These are phyloP conservation scores for Ambrosia hybrid DNA, from an alignment of 140 eudicot genomes.

Conservation along the genomic window DNA sequence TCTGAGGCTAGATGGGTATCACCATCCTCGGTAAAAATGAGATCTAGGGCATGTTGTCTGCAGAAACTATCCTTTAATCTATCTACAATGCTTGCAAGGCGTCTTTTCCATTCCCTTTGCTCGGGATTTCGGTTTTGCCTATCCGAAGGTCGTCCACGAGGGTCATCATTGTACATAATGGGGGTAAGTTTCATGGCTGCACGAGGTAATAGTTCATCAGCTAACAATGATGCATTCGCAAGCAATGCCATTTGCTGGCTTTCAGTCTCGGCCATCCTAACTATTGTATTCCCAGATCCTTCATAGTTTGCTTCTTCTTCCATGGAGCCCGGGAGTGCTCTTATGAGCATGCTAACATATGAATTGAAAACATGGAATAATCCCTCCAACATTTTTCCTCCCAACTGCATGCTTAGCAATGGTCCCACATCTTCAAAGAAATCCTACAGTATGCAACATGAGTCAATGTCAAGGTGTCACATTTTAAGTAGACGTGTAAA, in stretches of 20 bases:
- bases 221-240: constrained; percentile 89
- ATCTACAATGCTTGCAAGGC: constrained; percentile 79
- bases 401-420: constrained; percentile 89
- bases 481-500: too few species aligned
- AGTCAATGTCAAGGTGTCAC: constrained; percentile 10
- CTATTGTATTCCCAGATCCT: constrained; percentile 75
- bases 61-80: constrained; percentile 93
- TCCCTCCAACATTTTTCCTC: constrained; percentile 91
- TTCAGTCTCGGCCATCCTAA: constrained; percentile 92
- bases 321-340: constrained; percentile 91
- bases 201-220: constrained; percentile 92
- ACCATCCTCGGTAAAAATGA: constrained; percentile 92
- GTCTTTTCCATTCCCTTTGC: constrained; percentile 95
- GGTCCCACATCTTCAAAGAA: constrained; percentile 98
- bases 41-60: constrained; percentile 91
- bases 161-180: constrained; percentile 59
- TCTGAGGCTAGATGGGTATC: constrained; percentile 87
- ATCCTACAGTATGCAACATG: constrained; percentile 50
- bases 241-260: constrained; percentile 93
- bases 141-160: constrained; percentile 69
- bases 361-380: constrained; percentile 76
- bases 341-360: constrained; percentile 76
- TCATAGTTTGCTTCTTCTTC: constrained; percentile 87
- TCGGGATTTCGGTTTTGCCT: constrained; percentile 82
- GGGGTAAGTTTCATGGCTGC: constrained; percentile 93